A percentile compares a stretch with the other conserved stretches of the same genome.
These are phyloP conservation scores for Eucalyptus regnans DNA, from an alignment of 345 rosid genomes.

Conservation along the genomic window DNA sequence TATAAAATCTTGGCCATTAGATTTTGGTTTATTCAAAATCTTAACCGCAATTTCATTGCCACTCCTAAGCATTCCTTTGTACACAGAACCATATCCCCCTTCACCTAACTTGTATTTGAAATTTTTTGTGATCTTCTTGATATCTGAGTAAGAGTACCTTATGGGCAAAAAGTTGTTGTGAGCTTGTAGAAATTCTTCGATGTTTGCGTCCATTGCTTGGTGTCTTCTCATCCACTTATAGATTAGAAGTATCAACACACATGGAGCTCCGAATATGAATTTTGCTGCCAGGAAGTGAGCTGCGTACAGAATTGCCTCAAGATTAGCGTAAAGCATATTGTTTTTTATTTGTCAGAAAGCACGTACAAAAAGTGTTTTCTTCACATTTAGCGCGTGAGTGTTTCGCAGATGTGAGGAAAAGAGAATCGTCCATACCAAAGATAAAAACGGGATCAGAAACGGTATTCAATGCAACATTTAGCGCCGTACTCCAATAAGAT, in stretches of 20 bases:
- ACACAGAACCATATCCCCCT: not conserved
- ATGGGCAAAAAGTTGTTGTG: not conserved
- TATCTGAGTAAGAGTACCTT: too few relatives aligned
- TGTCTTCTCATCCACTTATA: not conserved
- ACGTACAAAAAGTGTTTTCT: not conserved
- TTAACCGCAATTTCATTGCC: not conserved
- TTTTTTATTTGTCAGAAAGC: not conserved
- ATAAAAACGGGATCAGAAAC: accelerated
- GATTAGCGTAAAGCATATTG: not conserved
- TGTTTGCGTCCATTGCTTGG: not conserved
- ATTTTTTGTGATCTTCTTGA: not conserved
- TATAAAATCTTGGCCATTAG: not conserved
- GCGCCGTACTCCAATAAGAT: not conserved
- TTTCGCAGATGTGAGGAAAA: not conserved
- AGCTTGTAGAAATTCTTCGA: not conserved
- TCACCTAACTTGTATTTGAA: not conserved
- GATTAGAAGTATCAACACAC: not conserved
- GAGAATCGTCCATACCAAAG: not conserved
- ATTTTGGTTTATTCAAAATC: not conserved
- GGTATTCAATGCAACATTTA: not conserved
- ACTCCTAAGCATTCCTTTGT: not conserved
- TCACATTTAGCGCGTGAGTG: not conserved
- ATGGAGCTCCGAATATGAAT: not conserved
- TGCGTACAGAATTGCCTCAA: not conserved
- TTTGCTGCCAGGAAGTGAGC: too few relatives aligned